Evolutionary conservation across 2,329 filamentous ascomycete species (phyloP), one percentile per base, ranked within the genome.

Genomic region (Diaporthe sp.): DNA sequence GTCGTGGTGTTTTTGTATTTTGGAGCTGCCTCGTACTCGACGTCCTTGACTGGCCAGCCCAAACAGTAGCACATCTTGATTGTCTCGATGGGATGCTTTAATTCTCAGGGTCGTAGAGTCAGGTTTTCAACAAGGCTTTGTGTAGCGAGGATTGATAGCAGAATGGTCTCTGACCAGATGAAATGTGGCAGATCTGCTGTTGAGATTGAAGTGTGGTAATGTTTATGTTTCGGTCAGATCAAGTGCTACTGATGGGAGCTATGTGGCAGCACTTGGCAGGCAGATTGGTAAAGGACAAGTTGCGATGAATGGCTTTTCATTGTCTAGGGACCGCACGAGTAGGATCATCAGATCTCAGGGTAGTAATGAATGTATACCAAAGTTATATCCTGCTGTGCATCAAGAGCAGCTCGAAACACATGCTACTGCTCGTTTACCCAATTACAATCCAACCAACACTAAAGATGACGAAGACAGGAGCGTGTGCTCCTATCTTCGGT

Each of bases 1-100:
- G 44, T 71, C 53, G 19, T 72, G 71, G 7, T 83, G 22, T 72
- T 73, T 60, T 71, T 81, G 75, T 85, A 84, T 76, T 87, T 75
- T 12, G 76, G 57, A 4, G 73, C 85, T 44, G 87, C 85, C 76
- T 90, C 87, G 76, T 86, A 80, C 80, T 87, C 84, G 81, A 88
- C 76, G 80, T 88, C 87, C 80, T 83, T 81, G 62, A 86, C 19
- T 87, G 0, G 88, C 85, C 81, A 89, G 90, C 79, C 87, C 89
- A 7, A 34, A n/a, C 61, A 87, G 85, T n/a, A 90, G 79, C 89
- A 91, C 89, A 91, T 90, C 9, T 67, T 82, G 79, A 22, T 44
- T 34, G 5, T 34, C 61, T 65, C 17, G 39, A 17, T 46, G 37
- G 7, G 49, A 51, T 42, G 28, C 4, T 6, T 39, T 8, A 25